Base-by-base conservation (phyloP, 2,329 filamentous ascomycete genomes). In the Lojkania enalia region DNA sequence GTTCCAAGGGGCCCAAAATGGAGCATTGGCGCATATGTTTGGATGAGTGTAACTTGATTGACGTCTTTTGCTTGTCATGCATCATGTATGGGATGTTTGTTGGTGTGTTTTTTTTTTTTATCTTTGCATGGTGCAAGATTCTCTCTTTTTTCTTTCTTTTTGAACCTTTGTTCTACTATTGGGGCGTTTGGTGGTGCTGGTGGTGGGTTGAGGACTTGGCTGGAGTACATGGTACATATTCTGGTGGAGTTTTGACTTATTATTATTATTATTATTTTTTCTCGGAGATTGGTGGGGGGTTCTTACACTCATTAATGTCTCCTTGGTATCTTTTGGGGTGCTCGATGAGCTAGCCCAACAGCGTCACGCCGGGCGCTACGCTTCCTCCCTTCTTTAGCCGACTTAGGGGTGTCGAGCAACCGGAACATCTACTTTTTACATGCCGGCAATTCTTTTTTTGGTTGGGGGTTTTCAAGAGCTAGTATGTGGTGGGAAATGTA, bases 311-410 rank as follows among this genome's bases (percentile, higher is more conserved):
- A 9, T 27, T n/a, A n/a, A 9, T 9, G 7, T 27, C 23, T 27
- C 23, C 23, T 27, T 27, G 7, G n/a, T 27, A 27, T n/a, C 23
- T 27, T n/a, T 7, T 27, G 23, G 23, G 7, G n/a, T 27, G 23
- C 23, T 27, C 23, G 7, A 7, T n/a, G 7, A 7, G n/a, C 23
- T 25, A 20, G 5, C 5, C 33, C 32, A 18, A 44, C 41, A 44
- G 41, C 25, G 41, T 20, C 13, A 44, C 41, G 41, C 41, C 4
- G 33, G 20, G 33, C 33, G 41, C 20, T 37, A 23, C 41, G 41
- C 41, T 38, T 38, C 18, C 20, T 38, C n/a, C 18, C 4, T 20
- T 20, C 18, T 20, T 36, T 36, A 20, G 20, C 16, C 25, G n/a
- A n/a, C n/a, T n/a, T n/a, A n/a, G n/a, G n/a, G n/a, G n/a, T n/a